Evolutionary conservation across 2,329 filamentous ascomycete species (phyloP).

Genomic region (Cyphellophora europaea): DNA sequence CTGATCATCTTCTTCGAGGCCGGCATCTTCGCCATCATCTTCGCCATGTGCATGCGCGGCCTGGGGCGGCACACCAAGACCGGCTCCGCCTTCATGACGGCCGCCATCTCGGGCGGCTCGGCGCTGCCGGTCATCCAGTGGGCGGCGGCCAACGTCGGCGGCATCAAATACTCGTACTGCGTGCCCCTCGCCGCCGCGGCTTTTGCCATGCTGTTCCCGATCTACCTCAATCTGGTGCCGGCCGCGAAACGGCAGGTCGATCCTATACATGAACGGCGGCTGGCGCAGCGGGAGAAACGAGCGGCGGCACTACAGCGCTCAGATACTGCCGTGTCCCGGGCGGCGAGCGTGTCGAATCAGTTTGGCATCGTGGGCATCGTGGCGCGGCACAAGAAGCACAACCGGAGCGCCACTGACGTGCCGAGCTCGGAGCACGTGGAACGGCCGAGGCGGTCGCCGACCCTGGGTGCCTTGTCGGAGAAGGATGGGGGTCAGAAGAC

Average conservation of each 20-base stretch:
- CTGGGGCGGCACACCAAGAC: slow-evolving; percentile 50
- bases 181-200: slow-evolving; percentile 45
- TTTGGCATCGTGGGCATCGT: slow-evolving; percentile 11
- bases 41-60: slow-evolving; percentile 48
- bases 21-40: slow-evolving; percentile 51
- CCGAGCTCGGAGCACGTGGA: slow-evolving; percentile 13
- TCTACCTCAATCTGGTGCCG: slow-evolving; percentile 43
- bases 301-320: background rate
- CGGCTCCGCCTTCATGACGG: slow-evolving; percentile 43
- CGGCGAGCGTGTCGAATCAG: slow-evolving; percentile 2
- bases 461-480: no score
- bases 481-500: no score
- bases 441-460: slow-evolving; percentile 2
- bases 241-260: slow-evolving; percentile 42
- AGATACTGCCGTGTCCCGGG: background rate
- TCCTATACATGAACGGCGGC: slow-evolving; percentile 28
- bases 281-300: slow-evolving; percentile 2
- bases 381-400: slow-evolving; percentile 9
- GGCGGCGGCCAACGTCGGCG: slow-evolving; percentile 30
- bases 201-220: slow-evolving; percentile 41
- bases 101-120: slow-evolving; percentile 44
- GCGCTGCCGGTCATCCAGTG: slow-evolving; percentile 46
- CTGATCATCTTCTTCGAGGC: slow-evolving; percentile 52
- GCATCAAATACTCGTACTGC: slow-evolving; percentile 40
- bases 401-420: no score